Evolutionary conservation across 768 basidiomycete genomes (phyloP).

Genomic region (Pulveroboletus sp.): DNA sequence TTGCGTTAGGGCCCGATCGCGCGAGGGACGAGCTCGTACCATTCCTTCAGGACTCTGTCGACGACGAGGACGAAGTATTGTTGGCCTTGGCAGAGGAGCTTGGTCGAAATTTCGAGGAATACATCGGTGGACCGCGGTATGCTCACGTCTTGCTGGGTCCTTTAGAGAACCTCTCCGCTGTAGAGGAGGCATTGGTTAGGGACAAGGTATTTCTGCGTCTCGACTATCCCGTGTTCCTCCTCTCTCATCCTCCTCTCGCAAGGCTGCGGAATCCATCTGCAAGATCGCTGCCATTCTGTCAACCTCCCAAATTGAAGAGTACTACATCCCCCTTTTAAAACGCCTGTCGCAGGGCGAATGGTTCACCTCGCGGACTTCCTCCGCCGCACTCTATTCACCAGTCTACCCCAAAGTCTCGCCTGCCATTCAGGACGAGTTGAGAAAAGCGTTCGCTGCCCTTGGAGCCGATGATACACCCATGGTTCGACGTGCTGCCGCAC

Average conservation of each 20-base stretch:
- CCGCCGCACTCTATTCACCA: conserved; percentile 88
- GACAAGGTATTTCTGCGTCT: conserved; percentile 68
- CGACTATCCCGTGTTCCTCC: background rate
- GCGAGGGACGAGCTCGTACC: conserved; percentile 93
- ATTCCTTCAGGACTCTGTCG: conserved; percentile 97
- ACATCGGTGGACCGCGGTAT: conserved; percentile 83
- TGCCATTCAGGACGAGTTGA: conserved; percentile 76
- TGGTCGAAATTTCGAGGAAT: conserved; percentile 88
- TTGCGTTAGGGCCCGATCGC: conserved; percentile 92
- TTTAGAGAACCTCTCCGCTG: conserved; percentile 90
- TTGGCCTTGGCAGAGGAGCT: conserved; percentile 94
- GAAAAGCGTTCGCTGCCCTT: conserved; percentile 77
- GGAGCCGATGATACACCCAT: conserved; percentile 96
- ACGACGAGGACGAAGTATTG: conserved; percentile 98
- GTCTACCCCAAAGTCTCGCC: conserved; percentile 80
- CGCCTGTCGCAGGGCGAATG: conserved; percentile 91
- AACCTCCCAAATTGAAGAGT: conserved; percentile 76
- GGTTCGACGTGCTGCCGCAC: conserved; percentile 94
- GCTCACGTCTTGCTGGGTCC: conserved; percentile 89
- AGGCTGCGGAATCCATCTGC: conserved; percentile 96
- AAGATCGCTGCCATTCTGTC: conserved; percentile 79
- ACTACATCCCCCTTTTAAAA: conserved; percentile 86
- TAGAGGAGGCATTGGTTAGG: conserved; percentile 95
- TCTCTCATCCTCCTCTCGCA: conserved; percentile 11
- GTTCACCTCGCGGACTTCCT: conserved; percentile 97